Conservation (phyloP, 495 filamentous ascomycete species). For the Pseudevernia furfuracea region DNA sequence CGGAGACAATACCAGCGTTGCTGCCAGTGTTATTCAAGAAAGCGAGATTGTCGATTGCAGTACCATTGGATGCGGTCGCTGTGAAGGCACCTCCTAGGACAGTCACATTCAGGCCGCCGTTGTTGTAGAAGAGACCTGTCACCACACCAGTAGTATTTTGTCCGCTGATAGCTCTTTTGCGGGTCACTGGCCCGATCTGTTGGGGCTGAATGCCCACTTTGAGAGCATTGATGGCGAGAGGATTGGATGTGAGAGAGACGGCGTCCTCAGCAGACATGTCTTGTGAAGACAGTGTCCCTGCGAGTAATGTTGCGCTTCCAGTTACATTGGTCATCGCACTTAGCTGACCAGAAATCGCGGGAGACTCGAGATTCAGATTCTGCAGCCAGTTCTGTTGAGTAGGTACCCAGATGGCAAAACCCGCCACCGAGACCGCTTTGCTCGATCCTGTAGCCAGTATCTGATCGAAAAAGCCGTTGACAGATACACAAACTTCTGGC, state of each 20-base stretch:
- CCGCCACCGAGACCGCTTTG: slow-evolving; percentile 50
- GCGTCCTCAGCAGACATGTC: slow-evolving; percentile 61
- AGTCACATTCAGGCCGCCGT: slow-evolving; percentile 66
- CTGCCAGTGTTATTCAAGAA: slow-evolving; percentile 60
- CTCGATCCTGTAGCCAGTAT: slow-evolving; percentile 59
- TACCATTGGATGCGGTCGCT: slow-evolving; percentile 60
- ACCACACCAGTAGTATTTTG: slow-evolving; percentile 55
- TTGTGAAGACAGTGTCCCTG: slow-evolving; percentile 68
- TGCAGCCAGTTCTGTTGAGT: slow-evolving; percentile 82
- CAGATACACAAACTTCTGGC: slow-evolving; percentile 63
- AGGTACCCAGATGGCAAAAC: slow-evolving; percentile 93
- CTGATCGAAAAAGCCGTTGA: slow-evolving; percentile 74
- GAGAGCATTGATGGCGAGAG: slow-evolving; percentile 45
- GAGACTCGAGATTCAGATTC: slow-evolving; percentile 60
- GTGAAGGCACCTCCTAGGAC: slow-evolving; percentile 84
- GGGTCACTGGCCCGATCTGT: slow-evolving; percentile 31
- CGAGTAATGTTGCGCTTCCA: slow-evolving; percentile 56
- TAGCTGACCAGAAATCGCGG: slow-evolving; percentile 62
- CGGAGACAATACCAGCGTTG: slow-evolving; percentile 49
- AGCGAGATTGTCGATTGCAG: slow-evolving; percentile 65
- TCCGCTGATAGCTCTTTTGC: slow-evolving; percentile 50
- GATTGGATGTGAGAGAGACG: slow-evolving; percentile 50
- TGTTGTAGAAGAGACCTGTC: slow-evolving; percentile 67
- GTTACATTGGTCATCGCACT: slow-evolving; percentile 58
- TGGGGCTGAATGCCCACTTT: slow-evolving; percentile 52